phyloP scores from a whole-genome alignment of 2,329 filamentous ascomycete species.

The Talaromyces sp. region DNA sequence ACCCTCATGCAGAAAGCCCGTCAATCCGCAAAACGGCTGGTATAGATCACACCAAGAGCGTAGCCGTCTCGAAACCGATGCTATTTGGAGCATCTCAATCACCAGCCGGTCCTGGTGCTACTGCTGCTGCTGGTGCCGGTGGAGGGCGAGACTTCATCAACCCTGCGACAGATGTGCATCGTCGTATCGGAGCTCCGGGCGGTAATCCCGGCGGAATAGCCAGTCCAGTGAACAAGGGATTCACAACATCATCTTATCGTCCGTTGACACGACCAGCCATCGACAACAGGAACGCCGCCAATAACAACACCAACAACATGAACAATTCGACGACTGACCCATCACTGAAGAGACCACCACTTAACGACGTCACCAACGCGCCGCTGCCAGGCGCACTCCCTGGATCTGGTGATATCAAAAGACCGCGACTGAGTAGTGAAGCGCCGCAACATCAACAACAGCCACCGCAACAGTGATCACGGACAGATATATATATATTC shows the following conservation, averaged over 20 bases:
- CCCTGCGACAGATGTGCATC: constrained; percentile 33
- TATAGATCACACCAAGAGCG: constrained; percentile 74
- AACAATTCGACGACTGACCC: constrained; percentile 22
- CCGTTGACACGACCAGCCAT: constrained; percentile 44
- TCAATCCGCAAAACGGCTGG: constrained; percentile 87
- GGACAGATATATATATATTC: not conserved
- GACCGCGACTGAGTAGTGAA: constrained; percentile 22
- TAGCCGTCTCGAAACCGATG: constrained; percentile 60
- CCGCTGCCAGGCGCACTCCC: constrained; percentile 23
- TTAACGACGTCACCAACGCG: constrained; percentile 46
- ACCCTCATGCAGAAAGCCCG: constrained; percentile 72
- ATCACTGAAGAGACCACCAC: constrained; percentile 41
- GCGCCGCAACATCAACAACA: constrained; percentile 20
- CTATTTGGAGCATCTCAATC: constrained; percentile 27
- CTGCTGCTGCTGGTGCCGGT: not conserved
- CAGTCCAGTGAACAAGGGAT: constrained; percentile 34
- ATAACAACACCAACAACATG: constrained; percentile 18
- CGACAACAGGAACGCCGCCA: constrained; percentile 25
- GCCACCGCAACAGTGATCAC: constrained; percentile 17
- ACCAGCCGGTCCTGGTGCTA: not conserved
- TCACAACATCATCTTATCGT: constrained; percentile 40
- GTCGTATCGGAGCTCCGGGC: constrained; percentile 35
- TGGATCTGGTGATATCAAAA: constrained; percentile 32
- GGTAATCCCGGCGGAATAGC: constrained; percentile 21
- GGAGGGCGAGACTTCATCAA: constrained; percentile 35